Base-by-base conservation (phyloP, 371 early-diverging fungal genomes). In the Mortierella sp. region DNA sequence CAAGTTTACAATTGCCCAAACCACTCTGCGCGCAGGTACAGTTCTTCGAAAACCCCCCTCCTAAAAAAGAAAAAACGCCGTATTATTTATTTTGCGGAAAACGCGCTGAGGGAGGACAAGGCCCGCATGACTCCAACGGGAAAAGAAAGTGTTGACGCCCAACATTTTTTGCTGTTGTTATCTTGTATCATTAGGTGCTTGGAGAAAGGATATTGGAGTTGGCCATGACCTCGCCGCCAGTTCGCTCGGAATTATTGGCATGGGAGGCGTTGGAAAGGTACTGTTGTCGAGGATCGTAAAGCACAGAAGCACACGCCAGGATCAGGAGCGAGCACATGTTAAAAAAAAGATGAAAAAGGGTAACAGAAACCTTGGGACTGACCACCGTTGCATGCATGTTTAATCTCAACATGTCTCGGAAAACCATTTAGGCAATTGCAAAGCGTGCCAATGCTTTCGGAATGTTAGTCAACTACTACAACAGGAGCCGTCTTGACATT, bases 201-300 rank as follows among this genome's bases (percentile, higher is more conserved):
- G 90, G 90, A 74, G 79, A n/a, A 75, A 80, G 42, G 90, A 88
- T 73, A 75, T 92, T 1, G 77, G 79, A 44, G 60, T 88, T 81
- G 93, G 92, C 3, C 88, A 75, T 45, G 91, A 92, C 57, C 88
- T 90, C n/a, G 90, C 89, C 52, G 88, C 89, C 28, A 91, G 90
- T 73, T 84, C 82, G 1, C 44, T 93, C 52, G 93, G 93, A 81
- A 90, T 93, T 70, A 70, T 93, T 50, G 93, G 93, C 34, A 89
- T 92, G 80, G 93, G 93, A 31, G 92, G 93, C 48, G 90, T 93
- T 70, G 93, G 93, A 21, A 83, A 87, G 81, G 88, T 87, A 82
- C 60, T 14, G 31, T 60, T 14, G 6, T 48, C 48, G 9, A 11
- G 48, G 13, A 38, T 14, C 70, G 7, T 50, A 13, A 31, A 16